A percentile compares a stretch with the other conserved stretches of the same genome.
Evolutionary conservation across 805 yeast species (phyloP).

Genomic region (Ogataea kodamae): DNA sequence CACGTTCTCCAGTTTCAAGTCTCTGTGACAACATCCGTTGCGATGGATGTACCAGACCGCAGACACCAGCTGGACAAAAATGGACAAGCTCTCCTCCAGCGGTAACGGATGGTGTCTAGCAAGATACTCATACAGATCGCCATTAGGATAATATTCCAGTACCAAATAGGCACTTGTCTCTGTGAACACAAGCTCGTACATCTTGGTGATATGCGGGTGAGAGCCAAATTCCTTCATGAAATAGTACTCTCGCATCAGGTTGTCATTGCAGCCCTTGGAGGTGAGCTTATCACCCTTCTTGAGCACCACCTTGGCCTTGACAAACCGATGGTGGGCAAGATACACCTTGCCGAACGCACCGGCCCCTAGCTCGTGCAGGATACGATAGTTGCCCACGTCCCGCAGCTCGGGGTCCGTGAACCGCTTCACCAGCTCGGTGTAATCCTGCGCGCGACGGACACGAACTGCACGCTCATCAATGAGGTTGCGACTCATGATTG

Average conservation of each 20-base stretch:
- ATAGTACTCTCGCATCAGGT: constrained; percentile 84
- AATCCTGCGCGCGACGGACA: constrained; percentile 34
- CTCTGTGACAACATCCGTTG: constrained; percentile 78
- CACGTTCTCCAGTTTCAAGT: constrained; percentile 78
- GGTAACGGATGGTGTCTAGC: constrained; percentile 50
- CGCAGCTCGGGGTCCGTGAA: constrained; percentile 41
- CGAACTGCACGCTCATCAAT: constrained; percentile 31
- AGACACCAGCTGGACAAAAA: constrained; percentile 64
- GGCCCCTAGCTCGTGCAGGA: constrained; percentile 75
- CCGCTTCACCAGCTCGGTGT: constrained; percentile 36
- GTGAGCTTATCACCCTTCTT: constrained; percentile 56
- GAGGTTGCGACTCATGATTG: constrained; percentile 24
- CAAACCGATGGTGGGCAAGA: constrained; percentile 72
- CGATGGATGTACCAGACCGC: constrained; percentile 74
- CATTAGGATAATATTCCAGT: constrained; percentile 83
- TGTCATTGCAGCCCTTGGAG: constrained; percentile 62
- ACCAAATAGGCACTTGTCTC: constrained; percentile 83
- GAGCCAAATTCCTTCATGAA: constrained; percentile 73
- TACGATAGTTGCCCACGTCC: constrained; percentile 78
- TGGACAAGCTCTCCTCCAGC: constrained; percentile 43
- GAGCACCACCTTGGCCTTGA: constrained; percentile 76
- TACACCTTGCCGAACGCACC: constrained; percentile 93
- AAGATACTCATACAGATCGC: constrained; percentile 68
- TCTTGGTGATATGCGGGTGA: constrained; percentile 78
- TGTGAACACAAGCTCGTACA: constrained; percentile 82